Evolutionary conservation across 108 stramenopile species (phyloP).

Genomic region (Schizochytrium sp.): DNA sequence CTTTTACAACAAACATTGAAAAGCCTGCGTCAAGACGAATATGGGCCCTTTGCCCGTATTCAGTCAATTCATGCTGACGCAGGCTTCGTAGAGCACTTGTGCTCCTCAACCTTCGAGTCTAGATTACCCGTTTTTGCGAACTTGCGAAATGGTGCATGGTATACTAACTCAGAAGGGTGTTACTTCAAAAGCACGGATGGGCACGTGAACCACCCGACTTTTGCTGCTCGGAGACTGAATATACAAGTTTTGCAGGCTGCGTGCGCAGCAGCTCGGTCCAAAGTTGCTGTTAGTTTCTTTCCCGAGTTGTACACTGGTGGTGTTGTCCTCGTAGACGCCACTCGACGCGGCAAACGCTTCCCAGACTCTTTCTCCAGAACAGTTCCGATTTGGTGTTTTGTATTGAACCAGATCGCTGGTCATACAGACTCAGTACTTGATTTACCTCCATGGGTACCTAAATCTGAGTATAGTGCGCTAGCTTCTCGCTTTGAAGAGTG

Average conservation of each 20-base stretch:
- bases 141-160: slow-evolving; percentile 32
- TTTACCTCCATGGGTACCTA: slow-evolving; percentile 33
- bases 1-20: not conserved
- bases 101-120: not conserved
- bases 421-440: not conserved
- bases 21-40: not conserved
- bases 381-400: slow-evolving; percentile 47
- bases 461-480: slow-evolving; percentile 7
- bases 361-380: slow-evolving; percentile 27
- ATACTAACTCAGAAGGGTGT: not conserved
- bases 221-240: slow-evolving; percentile 13
- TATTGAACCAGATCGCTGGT: not conserved
- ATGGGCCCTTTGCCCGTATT: not conserved
- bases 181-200: slow-evolving; percentile 48
- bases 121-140: slow-evolving; percentile 10
- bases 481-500: not conserved
- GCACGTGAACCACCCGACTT: not conserved
- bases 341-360: slow-evolving; percentile 25
- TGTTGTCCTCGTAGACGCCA: slow-evolving; percentile 6
- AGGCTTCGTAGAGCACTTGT: not conserved
- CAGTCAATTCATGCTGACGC: slow-evolving; percentile 34
- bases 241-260: not conserved
- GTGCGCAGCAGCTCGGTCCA: not conserved
- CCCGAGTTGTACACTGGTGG: not conserved
- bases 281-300: not conserved